Percentiles rank a stretch among this genome's conserved stretches.
Evolutionary conservation across 352 stramenopile species (phyloP).

Genomic region (Phytopythium kandeliae): DNA sequence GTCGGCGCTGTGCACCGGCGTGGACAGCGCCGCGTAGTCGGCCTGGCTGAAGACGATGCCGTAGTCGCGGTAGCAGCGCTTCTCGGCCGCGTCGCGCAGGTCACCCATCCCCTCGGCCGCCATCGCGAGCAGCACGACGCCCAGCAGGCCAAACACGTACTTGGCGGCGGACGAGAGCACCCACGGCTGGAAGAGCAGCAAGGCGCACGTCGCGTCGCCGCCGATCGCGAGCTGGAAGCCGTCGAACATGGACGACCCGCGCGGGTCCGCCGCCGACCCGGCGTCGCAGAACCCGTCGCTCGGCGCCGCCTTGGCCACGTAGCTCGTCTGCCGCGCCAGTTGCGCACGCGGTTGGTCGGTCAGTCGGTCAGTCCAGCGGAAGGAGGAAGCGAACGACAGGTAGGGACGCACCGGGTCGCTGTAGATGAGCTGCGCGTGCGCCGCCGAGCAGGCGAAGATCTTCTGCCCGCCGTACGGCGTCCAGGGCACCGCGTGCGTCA

Average conservation of each 20-base stretch:
- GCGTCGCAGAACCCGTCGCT: conserved; percentile 48
- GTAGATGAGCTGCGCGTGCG: conserved; percentile 40
- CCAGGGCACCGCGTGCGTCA: conserved; percentile 25
- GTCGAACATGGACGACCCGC: conserved; percentile 79
- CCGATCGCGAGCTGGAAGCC: conserved; percentile 69
- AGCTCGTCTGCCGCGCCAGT: no score
- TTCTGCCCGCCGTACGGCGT: conserved; percentile 46
- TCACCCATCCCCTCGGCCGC: conserved; percentile 61
- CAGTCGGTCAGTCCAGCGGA: conserved; percentile 2
- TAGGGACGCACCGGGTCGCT: conserved; percentile 22
- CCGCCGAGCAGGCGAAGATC: conserved; percentile 65
- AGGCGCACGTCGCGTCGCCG: conserved; percentile 50
- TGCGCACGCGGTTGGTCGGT: no score
- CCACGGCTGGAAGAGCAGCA: conserved; percentile 77
- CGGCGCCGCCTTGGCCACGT: conserved; percentile 40
- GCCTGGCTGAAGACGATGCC: conserved; percentile 49
- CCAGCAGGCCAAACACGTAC: conserved; percentile 69
- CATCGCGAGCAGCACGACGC: conserved; percentile 55
- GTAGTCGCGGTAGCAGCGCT: conserved; percentile 40
- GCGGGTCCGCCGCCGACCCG: conserved; percentile 12
- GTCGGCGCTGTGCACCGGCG: conserved; percentile 19
- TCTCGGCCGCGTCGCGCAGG: conserved; percentile 39
- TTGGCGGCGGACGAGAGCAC: conserved; percentile 67
- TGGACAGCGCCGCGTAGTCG: conserved; percentile 47
- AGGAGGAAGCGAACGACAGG: no score